These are phyloP conservation scores for Corchorus capsularis DNA, from an alignment of 345 rosid species.

Conservation along the genomic window DNA sequence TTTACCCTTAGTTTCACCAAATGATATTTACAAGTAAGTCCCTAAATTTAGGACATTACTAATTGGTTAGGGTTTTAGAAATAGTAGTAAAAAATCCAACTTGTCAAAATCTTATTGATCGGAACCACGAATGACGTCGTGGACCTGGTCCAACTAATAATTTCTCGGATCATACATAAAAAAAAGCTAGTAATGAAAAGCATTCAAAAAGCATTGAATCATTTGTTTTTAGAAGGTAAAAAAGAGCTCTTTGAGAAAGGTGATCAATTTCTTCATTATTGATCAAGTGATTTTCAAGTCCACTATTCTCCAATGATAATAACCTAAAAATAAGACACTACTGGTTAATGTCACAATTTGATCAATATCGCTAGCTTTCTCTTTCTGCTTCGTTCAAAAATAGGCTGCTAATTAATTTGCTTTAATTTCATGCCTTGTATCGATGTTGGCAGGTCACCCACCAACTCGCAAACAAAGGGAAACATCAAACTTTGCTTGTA, in stretches of 20 bases:
- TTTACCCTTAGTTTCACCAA: too few species aligned
- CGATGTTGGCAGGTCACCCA: slow-evolving; percentile 20
- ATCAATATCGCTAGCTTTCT: neutral
- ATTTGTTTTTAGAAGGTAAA: neutral
- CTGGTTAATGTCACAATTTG: neutral
- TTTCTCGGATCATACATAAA: too few species aligned
- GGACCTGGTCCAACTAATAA: too few species aligned
- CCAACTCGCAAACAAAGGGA: neutral
- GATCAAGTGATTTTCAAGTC: neutral
- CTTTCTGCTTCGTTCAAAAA: neutral
- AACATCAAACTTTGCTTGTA: neutral
- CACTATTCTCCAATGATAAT: neutral
- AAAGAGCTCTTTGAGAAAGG: neutral
- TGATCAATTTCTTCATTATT: neutral
- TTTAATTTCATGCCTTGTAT: neutral
- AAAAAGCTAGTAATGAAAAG: too few species aligned
- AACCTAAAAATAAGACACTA: neutral
- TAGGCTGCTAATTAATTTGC: neutral
- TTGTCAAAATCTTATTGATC: too few species aligned
- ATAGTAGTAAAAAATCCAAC: too few species aligned
- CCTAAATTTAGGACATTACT: too few species aligned
- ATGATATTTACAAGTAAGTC: too few species aligned
- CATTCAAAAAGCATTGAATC: too few species aligned
- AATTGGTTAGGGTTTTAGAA: too few species aligned
- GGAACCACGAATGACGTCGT: too few species aligned